These are phyloP conservation scores for Rauvolfia tetraphylla DNA, from an alignment of 257 asterid genomes.

Conservation along the genomic window DNA sequence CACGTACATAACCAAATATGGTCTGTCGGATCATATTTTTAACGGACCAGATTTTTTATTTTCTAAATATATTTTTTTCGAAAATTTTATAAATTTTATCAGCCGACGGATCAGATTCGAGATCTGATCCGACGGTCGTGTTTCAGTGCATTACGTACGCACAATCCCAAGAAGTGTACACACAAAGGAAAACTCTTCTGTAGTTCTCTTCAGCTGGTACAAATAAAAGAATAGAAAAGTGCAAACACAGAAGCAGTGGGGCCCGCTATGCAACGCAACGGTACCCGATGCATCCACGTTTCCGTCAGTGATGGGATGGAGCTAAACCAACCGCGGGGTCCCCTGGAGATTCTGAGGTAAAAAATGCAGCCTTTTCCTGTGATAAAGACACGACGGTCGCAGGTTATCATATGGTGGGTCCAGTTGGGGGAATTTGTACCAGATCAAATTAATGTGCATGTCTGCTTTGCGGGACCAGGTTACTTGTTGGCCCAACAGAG, in stretches of 20 bases:
- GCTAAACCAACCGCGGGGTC: conserved; percentile 1
- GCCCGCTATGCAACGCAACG: conserved; percentile 16
- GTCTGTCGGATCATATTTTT: no score
- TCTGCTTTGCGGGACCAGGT: not conserved
- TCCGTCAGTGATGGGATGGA: conserved; percentile 4
- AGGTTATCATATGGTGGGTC: conserved; percentile 12
- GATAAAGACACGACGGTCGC: conserved; percentile 11
- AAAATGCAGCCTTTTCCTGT: conserved; percentile 8
- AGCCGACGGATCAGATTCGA: no score
- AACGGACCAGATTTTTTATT: no score
- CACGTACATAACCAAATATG: no score
- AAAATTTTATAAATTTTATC: no score
- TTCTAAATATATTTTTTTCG: no score
- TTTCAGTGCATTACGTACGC: no score
- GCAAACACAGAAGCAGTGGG: not conserved
- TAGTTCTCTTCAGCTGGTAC: not conserved
- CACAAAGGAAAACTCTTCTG: not conserved
- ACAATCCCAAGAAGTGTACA: conserved; percentile 4
- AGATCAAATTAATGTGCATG: not conserved
- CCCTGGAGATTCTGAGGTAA: conserved; percentile 9
- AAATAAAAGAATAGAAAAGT: conserved; percentile 9
- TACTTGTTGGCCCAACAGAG: not conserved
- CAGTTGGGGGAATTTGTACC: conserved; percentile 12
- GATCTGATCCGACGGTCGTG: no score
- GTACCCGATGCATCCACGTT: conserved; percentile 9